A percentile compares a stretch with the other conserved stretches of the same genome.
Conservation (phyloP, 768 basidiomycete genomes). For the Neoboletus magnificus region DNA sequence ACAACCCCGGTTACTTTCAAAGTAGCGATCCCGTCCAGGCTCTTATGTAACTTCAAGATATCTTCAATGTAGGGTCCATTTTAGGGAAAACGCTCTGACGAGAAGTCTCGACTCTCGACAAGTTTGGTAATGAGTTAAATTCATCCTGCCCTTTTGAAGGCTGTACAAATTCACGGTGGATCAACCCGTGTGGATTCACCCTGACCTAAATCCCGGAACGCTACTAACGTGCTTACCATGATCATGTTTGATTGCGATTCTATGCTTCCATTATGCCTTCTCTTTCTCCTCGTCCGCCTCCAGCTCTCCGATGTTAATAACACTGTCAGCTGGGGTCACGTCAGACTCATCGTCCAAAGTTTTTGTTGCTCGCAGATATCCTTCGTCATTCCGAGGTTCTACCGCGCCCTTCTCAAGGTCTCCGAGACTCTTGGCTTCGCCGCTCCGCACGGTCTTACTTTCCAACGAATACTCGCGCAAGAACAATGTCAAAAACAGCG, state of each 20-base stretch:
- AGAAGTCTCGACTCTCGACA: too few relatives aligned
- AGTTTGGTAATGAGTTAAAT: too few relatives aligned
- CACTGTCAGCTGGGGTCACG: background rate
- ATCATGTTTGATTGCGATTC: background rate
- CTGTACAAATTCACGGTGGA: too few relatives aligned
- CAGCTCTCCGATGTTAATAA: background rate
- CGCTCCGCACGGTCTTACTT: slow-evolving; percentile 44
- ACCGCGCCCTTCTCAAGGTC: slow-evolving; percentile 31
- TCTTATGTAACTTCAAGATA: too few relatives aligned
- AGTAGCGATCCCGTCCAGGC: too few relatives aligned
- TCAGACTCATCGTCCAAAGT: background rate
- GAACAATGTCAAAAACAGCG: slow-evolving; percentile 52
- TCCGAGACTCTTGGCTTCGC: slow-evolving; percentile 20
- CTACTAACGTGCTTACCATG: background rate
- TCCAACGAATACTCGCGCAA: slow-evolving; percentile 60
- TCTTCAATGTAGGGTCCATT: too few relatives aligned
- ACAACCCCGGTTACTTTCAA: too few relatives aligned
- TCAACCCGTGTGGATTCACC: too few relatives aligned
- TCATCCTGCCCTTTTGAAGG: too few relatives aligned
- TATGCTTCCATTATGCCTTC: background rate
- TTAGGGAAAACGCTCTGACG: too few relatives aligned
- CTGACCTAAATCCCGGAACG: too few relatives aligned
- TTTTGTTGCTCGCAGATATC: too few relatives aligned
- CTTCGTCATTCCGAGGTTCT: background rate
- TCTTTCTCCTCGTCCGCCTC: background rate